Conservation (phyloP, 805 yeast species). For the Pichia gijzeniarum region DNA sequence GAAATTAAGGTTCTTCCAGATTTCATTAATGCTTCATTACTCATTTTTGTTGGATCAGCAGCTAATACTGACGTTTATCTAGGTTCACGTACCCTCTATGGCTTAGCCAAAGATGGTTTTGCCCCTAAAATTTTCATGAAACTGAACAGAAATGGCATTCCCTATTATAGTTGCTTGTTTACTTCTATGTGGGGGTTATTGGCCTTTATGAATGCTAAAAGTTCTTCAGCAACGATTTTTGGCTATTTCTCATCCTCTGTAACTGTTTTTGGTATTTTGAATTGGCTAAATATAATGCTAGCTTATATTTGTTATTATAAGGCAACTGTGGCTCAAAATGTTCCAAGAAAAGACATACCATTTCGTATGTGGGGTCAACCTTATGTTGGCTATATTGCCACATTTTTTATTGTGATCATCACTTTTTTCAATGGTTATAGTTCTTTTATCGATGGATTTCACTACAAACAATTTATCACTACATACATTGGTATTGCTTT, state of each 20-base stretch:
- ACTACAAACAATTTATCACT: constrained; percentile 16
- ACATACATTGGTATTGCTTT: constrained; percentile 14
- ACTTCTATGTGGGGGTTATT: constrained; percentile 15
- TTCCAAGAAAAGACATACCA: constrained; percentile 17
- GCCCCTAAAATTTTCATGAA: constrained; percentile 52
- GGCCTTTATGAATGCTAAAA: constrained; percentile 12
- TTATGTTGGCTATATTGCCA: constrained; percentile 14
- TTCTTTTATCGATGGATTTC: constrained; percentile 14
- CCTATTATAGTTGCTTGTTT: constrained; percentile 26
- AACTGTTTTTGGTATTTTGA: constrained; percentile 18
- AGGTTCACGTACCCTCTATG: constrained; percentile 55
- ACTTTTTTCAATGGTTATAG: constrained; percentile 18
- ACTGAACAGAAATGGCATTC: constrained; percentile 65
- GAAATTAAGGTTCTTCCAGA: constrained; percentile 54
- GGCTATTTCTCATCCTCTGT: constrained; percentile 18
- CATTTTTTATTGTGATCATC: constrained; percentile 11
- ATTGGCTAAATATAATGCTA: constrained; percentile 17
- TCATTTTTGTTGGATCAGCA: constrained; percentile 57
- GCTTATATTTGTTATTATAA: constrained; percentile 14
- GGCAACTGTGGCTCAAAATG: constrained; percentile 14
- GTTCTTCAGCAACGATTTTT: constrained; percentile 14
- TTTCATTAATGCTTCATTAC: constrained; percentile 57
- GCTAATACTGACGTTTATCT: constrained; percentile 63
- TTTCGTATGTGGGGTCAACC: constrained; percentile 19
- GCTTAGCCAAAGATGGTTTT: constrained; percentile 56